Base-by-base conservation (phyloP, 2,329 filamentous ascomycete genomes). In the Penicillium freii region DNA sequence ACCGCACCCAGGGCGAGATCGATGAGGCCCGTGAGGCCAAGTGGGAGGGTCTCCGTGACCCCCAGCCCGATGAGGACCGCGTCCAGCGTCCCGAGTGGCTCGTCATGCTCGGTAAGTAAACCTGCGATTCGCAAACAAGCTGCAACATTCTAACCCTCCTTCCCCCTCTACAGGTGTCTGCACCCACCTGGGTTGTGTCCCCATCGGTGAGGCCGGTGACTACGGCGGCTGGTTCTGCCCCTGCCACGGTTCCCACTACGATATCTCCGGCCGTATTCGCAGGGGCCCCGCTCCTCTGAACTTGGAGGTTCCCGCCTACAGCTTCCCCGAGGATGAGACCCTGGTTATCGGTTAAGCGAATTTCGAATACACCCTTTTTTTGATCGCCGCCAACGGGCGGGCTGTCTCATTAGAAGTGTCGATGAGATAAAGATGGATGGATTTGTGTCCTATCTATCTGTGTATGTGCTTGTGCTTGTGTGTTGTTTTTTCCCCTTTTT, bases 141-240 rank as follows among this genome's bases (percentile, higher is more conserved):
- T 9, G 6, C 8, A 19, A 46, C 15, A 1, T 21, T 31, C 33
- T 47, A 31, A 5, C 39, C 31, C 33, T 23, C 48, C 51, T 21
- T n/a, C 54, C 57, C 58, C 65, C 29, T 33, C 25, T 33, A 23
- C 7, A 93, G 91, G 92, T 81, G 93, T 99, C 80, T 99, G 94
- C 89, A 99, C 94, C 73, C 94, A 99, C 81, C 83, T 99, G 75
- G 94, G 94, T 81, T 99, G 94, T 86, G 94, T 99, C 69, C 94
- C 94, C 75, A 99, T 99, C 73, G 94, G 95, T 73, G 94, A 99
- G 84, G 91, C 94, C 65, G 94, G 94, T 78, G 95, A 99, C 80
- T 99, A 83, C 73, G 94, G 94, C 77, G 94, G 94, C 75, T 99
- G 94, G 94, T 99, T 99, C 89, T 99, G 94, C 84, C 94, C 94